Base-by-base conservation (phyloP, 176 grass and related monocot species). In the Rhipidocladum racemiflorum region DNA sequence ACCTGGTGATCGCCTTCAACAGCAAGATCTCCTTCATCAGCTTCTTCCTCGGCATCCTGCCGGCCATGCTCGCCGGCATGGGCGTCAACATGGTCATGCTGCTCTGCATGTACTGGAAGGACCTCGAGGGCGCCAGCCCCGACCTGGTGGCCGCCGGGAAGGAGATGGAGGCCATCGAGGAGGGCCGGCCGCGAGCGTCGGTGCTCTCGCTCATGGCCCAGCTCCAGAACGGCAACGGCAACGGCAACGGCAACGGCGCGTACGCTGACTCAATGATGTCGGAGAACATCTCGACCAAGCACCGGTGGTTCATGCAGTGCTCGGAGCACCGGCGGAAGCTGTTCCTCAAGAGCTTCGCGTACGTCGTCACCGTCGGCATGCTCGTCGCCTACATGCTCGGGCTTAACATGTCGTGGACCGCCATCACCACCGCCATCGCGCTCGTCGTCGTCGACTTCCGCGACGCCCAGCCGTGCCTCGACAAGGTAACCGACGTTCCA, bases 371-470 rank as follows among this genome's bases (percentile, higher is more conserved):
- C 24, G 16, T 85, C 13, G 89, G 89, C 34, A 95, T 95, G 96
- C 91, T 99, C 16, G 67, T 91, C 17, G 86, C 91, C 13, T 90
- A 95, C 54, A 92, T 99, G 75, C 77, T 91, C 56, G 96, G 92
- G 36, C 87, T 95, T 67, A 99, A 99, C 90, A 99, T 99, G 96
- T 93, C 96, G 8, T 99, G 96, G 96, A 90, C 79, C 0, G 96
- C 96, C 46, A 93, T 99, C 65, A 89, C 96, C 54, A 94, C 96
- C 25, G 92, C 96, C 53, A 89, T 99, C 20, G 92, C 88, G 4
- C 96, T 99, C 39, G 85, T 99, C 36, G 92, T 99, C 56, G 77
- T 99, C 25, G 96, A 99, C 79, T 99, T 99, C 65, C 91, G 70
- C 67, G 96, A 99, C 86, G 92, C 96, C 18, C 81, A 92, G 65